phyloP scores from a whole-genome alignment of 1,284 basidiomycete species.

The Ceratobasidium sp. region DNA sequence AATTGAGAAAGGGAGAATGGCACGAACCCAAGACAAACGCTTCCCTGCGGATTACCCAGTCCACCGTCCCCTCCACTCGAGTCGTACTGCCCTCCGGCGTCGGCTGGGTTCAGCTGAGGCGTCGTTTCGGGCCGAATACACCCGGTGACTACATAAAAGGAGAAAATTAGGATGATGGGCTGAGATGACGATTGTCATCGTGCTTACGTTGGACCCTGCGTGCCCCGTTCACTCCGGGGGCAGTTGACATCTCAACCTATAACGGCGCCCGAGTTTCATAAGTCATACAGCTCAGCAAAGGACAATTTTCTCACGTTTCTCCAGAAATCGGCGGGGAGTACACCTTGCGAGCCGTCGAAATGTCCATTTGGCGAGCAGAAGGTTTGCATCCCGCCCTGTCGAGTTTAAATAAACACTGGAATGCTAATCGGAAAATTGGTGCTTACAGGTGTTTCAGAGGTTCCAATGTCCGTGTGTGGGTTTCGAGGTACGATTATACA shows the following conservation, averaged over 20 bases:
- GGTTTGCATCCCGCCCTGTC: constrained; percentile 49
- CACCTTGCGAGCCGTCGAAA: constrained; percentile 42
- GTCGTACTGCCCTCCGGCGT: constrained; percentile 56
- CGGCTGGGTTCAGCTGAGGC: constrained; percentile 49
- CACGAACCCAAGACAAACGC: constrained; percentile 51
- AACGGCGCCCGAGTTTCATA: neutral
- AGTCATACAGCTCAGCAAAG: too few relatives aligned
- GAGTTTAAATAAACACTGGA: neutral
- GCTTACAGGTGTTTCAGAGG: constrained; percentile 44
- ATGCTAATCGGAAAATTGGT: neutral
- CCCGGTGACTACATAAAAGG: constrained; percentile 44
- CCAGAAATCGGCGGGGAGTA: constrained; percentile 51
- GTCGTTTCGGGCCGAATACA: constrained; percentile 45
- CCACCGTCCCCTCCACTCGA: constrained; percentile 54
- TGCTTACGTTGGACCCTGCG: constrained; percentile 42
- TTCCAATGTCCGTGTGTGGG: constrained; percentile 47
- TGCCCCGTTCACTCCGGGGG: constrained; percentile 44
- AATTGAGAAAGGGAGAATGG: neutral
- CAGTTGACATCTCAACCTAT: constrained; percentile 40
- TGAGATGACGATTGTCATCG: neutral
- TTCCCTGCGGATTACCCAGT: constrained; percentile 53
- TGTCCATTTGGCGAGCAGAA: constrained; percentile 48
- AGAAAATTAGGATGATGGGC: neutral
- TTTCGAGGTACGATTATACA: constrained; percentile 47
- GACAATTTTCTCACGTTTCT: constrained; percentile 42